phyloP scores from a whole-genome alignment of 2,329 filamentous ascomycete genomes.

The Diaporthe australafricana region DNA sequence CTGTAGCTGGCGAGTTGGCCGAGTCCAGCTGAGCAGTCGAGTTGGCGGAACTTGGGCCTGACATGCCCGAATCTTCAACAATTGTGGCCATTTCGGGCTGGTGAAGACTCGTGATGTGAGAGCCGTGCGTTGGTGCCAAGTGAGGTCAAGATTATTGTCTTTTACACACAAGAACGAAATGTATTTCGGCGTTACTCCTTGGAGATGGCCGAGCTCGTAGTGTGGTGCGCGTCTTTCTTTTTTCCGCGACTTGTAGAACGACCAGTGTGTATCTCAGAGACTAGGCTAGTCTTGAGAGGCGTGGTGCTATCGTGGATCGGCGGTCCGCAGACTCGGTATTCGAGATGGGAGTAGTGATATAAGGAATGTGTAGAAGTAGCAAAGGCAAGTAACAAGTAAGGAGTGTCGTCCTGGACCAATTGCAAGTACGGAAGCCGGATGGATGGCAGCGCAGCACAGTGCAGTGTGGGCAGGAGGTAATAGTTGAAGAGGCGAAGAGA shows the following conservation, averaged over 20 bases:
- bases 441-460: conserved; percentile 39
- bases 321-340: conserved; percentile 26
- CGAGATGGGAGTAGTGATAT: conserved; percentile 12
- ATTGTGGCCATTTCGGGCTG: conserved; percentile 51
- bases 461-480: conserved; percentile 35
- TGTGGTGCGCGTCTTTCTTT: conserved; percentile 1
- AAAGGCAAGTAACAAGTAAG: conserved; percentile 45
- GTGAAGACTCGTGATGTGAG: conserved; percentile 34
- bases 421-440: conserved; percentile 35
- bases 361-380: conserved; percentile 35
- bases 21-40: conserved; percentile 46
- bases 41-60: conserved; percentile 34
- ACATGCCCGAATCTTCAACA: conserved; percentile 43
- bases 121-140: conserved; percentile 38
- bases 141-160: conserved; percentile 17
- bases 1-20: conserved; percentile 51
- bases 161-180: conserved; percentile 24
- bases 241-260: conserved; percentile 12
- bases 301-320: conserved; percentile 10
- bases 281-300: conserved; percentile 14
- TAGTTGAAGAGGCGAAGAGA: conserved; percentile 38
- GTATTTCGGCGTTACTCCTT: conserved; percentile 16
- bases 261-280: conserved; percentile 21
- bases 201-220: neutral
- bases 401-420: conserved; percentile 50